These are phyloP conservation scores for Vitis cinerea DNA, from an alignment of 164 flowering plant genomes.

Conservation along the genomic window DNA sequence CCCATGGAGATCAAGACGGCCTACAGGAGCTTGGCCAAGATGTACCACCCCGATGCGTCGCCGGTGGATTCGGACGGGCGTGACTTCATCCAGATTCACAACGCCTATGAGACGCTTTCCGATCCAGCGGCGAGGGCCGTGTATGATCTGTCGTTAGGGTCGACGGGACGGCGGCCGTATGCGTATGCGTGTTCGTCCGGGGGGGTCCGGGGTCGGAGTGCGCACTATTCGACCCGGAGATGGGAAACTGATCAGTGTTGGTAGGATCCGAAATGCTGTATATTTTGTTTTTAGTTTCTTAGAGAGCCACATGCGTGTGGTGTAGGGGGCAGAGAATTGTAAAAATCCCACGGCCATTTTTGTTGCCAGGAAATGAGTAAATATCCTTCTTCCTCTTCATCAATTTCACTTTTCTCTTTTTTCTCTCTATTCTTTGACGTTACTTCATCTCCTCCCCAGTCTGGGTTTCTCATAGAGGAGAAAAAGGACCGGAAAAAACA, in stretches of 20 bases:
- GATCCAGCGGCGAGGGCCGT: constrained; percentile 67
- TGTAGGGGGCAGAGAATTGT: not conserved
- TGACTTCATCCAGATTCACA: constrained; percentile 69
- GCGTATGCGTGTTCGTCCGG: not conserved
- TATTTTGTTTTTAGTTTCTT: not conserved
- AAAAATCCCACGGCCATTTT: not conserved
- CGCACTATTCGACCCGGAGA: constrained; percentile 40
- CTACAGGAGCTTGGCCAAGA: constrained; percentile 63
- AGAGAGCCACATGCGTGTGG: not conserved
- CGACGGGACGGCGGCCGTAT: not conserved
- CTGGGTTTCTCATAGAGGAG: no score
- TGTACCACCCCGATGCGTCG: constrained; percentile 60
- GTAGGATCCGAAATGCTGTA: constrained; percentile 26
- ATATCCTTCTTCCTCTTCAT: not conserved
- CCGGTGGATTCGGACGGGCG: constrained; percentile 37
- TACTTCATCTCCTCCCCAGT: not conserved
- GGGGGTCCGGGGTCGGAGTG: constrained; percentile 9
- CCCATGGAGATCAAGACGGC: constrained; percentile 65
- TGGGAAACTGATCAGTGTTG: constrained; percentile 96
- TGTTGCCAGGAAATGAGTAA: not conserved
- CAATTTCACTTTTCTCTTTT: not conserved
- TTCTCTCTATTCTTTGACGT: not conserved
- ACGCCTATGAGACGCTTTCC: constrained; percentile 75
- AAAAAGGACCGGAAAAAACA: no score
- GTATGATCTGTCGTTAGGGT: constrained; percentile 43